Conservation (phyloP, 805 yeast genomes). For the Citeromyces nyonsensis region DNA sequence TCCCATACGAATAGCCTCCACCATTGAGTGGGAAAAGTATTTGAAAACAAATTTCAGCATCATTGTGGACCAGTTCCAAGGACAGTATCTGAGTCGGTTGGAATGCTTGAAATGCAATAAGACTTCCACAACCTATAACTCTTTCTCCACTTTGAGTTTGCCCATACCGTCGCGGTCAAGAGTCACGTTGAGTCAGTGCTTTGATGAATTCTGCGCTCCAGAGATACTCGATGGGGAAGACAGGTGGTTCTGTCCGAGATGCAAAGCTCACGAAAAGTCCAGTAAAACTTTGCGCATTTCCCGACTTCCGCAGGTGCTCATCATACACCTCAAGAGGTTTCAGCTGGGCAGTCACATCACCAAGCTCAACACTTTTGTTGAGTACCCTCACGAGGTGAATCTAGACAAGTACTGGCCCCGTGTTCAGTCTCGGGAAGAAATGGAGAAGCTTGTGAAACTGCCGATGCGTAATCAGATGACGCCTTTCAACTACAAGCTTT, state of each 20-base stretch:
- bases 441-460: slow-evolving; percentile 27
- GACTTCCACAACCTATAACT: slow-evolving; percentile 77
- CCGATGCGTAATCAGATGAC: slow-evolving; percentile 60
- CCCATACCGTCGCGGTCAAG: slow-evolving; percentile 47
- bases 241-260: slow-evolving; percentile 72
- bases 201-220: slow-evolving; percentile 60
- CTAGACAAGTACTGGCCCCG: slow-evolving; percentile 66
- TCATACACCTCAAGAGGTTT: slow-evolving; percentile 80
- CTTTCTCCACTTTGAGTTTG: slow-evolving; percentile 64
- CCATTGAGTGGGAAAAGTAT: slow-evolving; percentile 88
- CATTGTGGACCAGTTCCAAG: slow-evolving; percentile 73
- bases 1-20: slow-evolving; percentile 68
- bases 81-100: slow-evolving; percentile 73
- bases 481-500: slow-evolving; percentile 65
- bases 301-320: slow-evolving; percentile 60
- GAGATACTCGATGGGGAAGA: slow-evolving; percentile 68
- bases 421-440: slow-evolving; percentile 22
- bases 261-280: slow-evolving; percentile 48
- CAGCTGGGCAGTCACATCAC: slow-evolving; percentile 32
- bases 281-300: slow-evolving; percentile 61
- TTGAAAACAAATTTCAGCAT: slow-evolving; percentile 64
- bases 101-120: slow-evolving; percentile 56
- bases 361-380: slow-evolving; percentile 51
- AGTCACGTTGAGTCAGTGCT: slow-evolving; percentile 41
- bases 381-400: slow-evolving; percentile 40